Evolutionary conservation across 2,329 filamentous ascomycete genomes (phyloP), one percentile per base, ranked within the genome.

Genomic region (Thielaviopsis euricoi): DNA sequence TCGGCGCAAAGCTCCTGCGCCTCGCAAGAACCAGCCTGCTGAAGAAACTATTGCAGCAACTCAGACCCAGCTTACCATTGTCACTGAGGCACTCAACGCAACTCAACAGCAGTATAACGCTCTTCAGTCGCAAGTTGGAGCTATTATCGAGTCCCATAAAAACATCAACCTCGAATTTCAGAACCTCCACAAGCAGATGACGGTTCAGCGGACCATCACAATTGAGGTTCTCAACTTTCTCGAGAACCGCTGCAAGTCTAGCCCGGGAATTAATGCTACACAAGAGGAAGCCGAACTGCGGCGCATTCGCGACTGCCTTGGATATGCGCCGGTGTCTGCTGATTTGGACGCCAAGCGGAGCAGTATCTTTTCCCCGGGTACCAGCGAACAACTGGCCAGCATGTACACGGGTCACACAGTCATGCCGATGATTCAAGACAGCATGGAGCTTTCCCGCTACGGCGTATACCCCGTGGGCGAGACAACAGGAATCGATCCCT

Each of bases 381-480:
- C 55, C 22, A 60, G 37, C 22, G 58, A 60, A 29, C 58, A 57
- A 19, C 40, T 60, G 13, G 46, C 58, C 5, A 60, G 33, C 48
- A 58, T 60, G 52, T 57, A 60, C 23, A 58, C 53, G 17, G 46
- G 43, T 48, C 46, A 58, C 33, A 55, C 57, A 17, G 48, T 60
- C 17, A 72, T 78, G 65, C 70, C 72, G 23, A 69, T 77, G 66
- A 66, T 79, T 63, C 71, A 77, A 61, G 78, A 81, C 61, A 73
- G 76, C 46, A 72, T 81, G 63, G 78, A 82, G 61, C 74, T 79
- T 52, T 70, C 65, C 60, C 72, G 78, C 51, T 78, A 81, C 62
- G 79, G 94, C 57, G 89, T 96, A 10, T 97, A 96, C 67, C 90
- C 91, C 0, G 89, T 95, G 17, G 90, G 90, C 19, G 83, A 89